Evolutionary conservation across 768 basidiomycete species (phyloP), one percentile per base, ranked within the genome.

Genomic region (Vararia minispora): DNA sequence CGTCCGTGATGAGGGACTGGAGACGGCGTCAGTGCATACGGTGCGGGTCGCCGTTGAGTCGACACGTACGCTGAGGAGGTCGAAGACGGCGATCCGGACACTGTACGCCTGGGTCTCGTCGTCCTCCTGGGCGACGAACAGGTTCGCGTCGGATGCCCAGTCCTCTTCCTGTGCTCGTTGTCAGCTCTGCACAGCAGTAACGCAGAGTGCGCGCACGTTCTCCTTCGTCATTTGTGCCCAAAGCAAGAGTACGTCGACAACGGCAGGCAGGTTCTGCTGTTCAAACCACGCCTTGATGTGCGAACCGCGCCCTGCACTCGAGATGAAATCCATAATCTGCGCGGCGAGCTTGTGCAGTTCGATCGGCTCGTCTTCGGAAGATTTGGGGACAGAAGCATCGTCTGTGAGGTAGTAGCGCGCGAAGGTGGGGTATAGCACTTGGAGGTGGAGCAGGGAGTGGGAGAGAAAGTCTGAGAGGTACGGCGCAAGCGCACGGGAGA

Each of bases 91-190:
- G 2, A 87, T 73, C 25, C 95, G 72, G 24, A 89, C 70, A 39
- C 84, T 86, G 53, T 90, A 92, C 2, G 68, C 54, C 37, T 84
- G 76, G 1, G 79, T 79, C 44, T 94, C 90, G 43, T 97, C 94
- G 38, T 95, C 89, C 52, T 97, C 92, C 53, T 98, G 89, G 18
- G 83, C 81, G 22, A 98, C 79, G 52, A 98, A 98, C 3, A 82
- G 76, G 48, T 98, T 97, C 3, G 87, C 78, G 49, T 95, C 84
- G 37, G 69, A 74, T 2, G 76, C 73, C 94, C 94, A 98, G 12
- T 76, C 81, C 22, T 91, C 88, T 53, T 91, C 90, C 90, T 97
- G 44, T 10, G 32, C 12, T 9, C 28, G 21, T 27, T 34, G 28
- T 21, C 20, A 41, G 38, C 34, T 10, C 28, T 29, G 41, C 23